Percentiles rank a stretch among this genome's conserved stretches.
Conservation (phyloP, 305 asterid genomes). For the Rubia peregrina region DNA sequence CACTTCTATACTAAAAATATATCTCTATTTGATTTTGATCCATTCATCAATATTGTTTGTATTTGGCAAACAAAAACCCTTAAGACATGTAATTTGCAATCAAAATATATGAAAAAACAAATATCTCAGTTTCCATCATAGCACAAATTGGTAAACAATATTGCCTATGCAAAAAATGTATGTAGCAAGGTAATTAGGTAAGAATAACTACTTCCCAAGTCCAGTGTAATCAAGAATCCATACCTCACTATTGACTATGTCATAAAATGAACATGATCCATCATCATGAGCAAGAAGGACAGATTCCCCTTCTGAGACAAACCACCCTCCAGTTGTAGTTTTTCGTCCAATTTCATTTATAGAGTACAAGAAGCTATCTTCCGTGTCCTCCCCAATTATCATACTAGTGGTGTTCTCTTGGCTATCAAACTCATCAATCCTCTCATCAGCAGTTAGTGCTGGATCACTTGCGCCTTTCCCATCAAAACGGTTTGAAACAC, state of each 20-base stretch:
- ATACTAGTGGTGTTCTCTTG: constrained; percentile 43
- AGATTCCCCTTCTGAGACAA: constrained; percentile 91
- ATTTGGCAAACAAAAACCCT: background rate
- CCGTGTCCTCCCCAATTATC: constrained; percentile 49
- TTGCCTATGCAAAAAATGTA: background rate
- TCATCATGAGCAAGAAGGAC: constrained; percentile 82
- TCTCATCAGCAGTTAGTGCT: constrained; percentile 61
- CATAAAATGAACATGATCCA: constrained; percentile 81
- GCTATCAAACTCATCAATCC: constrained; percentile 55
- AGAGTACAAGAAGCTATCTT: constrained; percentile 35
- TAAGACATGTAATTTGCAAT: background rate
- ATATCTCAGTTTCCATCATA: background rate
- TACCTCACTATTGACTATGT: constrained; percentile 79
- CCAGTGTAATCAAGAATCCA: constrained; percentile 1
- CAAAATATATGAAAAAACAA: background rate
- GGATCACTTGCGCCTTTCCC: constrained; percentile 34
- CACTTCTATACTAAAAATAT: too few species aligned
- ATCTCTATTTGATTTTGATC: background rate
- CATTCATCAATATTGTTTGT: background rate
- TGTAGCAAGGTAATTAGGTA: background rate
- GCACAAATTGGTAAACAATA: too few species aligned
- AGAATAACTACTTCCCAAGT: background rate
- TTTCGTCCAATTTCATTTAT: constrained; percentile 61
- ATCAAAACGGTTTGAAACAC: constrained; percentile 25
- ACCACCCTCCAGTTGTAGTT: constrained; percentile 89